Evolutionary conservation across 331 rosid genomes (phyloP), one percentile per base, ranked within the genome.

Genomic region (Cydonia oblonga): DNA sequence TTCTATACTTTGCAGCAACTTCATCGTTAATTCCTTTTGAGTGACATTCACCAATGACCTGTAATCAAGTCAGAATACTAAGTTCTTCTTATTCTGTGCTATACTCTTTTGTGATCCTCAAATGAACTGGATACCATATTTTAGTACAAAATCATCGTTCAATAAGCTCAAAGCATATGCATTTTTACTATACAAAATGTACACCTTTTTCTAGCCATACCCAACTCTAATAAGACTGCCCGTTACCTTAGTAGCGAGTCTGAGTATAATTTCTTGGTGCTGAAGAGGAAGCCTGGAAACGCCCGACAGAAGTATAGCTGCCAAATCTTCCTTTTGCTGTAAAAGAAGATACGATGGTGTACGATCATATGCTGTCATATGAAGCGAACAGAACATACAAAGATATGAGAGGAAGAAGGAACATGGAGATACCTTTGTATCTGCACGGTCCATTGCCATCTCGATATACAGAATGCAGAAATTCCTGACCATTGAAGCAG

Each of bases 21-120:
- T 87, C 96, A 49, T 84, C 90, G 75, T 79, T 81, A 71, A 90
- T 76, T 78, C 78, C 81, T 44, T 60, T 76, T 46, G 96, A 81
- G 85, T 93, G 91, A 69, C 95, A 89, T 73, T 89, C 95, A 56
- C 96, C 98, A 79, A 84, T 82, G 71, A 90, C 98, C 98, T 93
- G 83, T 76, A 75, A 79, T 15, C 78, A 89, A 73, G 75, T 61
- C 81, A 60, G 49, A 71, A 38, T 53, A 4, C 15, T 54, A 20
- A 6, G 60, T 54, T 54, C 12, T 53, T 53, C 58, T 54, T 20
- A 54, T 54, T 54, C 22, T 54, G 25, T 51, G 4, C 14, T 19
- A 20, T 54, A 54, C 60, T 54, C 6, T 20, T 54, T 54, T 54
- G 20, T 58, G 33, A 58, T 4, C n/a, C 19, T 22, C 64, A 23